Conservation (phyloP, 805 yeast species). For the Suhomyces xylopsoci region DNA sequence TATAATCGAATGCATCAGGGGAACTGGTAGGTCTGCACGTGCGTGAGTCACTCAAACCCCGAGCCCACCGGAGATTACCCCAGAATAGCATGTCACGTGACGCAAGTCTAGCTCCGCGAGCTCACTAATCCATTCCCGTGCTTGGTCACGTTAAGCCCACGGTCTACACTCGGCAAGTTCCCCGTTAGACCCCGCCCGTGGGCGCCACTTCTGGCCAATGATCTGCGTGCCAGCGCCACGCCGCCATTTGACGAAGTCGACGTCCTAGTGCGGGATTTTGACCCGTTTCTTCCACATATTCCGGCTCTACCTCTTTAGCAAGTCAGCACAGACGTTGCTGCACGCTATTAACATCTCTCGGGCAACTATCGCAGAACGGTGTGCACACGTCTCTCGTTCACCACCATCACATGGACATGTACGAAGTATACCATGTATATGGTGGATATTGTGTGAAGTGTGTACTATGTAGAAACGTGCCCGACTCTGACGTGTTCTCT, state of each 20-base stretch:
- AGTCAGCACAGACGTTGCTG: neutral
- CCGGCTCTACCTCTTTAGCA: neutral
- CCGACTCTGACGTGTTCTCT: neutral
- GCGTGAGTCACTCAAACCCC: neutral
- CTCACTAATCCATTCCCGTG: neutral
- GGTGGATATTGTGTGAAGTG: no score
- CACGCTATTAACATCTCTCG: conserved; percentile 1
- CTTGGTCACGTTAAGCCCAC: neutral
- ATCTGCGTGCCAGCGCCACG: neutral
- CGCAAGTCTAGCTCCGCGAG: neutral
- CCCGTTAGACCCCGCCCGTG: neutral
- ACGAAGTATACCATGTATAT: no score
- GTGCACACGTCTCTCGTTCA: neutral
- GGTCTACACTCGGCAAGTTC: neutral
- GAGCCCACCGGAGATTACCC: neutral
- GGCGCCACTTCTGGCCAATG: neutral
- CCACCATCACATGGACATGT: no score
- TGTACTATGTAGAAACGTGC: no score
- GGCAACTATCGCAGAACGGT: conserved; percentile 2
- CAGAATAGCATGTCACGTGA: neutral
- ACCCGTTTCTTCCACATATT: neutral
- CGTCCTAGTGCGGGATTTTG: neutral
- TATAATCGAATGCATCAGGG: neutral
- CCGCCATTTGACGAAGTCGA: neutral
- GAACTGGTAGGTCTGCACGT: neutral